Evolutionary conservation across 2,329 filamentous ascomycete species (phyloP), one percentile per base, ranked within the genome.

Genomic region (Raffaelea ambrosiae): DNA sequence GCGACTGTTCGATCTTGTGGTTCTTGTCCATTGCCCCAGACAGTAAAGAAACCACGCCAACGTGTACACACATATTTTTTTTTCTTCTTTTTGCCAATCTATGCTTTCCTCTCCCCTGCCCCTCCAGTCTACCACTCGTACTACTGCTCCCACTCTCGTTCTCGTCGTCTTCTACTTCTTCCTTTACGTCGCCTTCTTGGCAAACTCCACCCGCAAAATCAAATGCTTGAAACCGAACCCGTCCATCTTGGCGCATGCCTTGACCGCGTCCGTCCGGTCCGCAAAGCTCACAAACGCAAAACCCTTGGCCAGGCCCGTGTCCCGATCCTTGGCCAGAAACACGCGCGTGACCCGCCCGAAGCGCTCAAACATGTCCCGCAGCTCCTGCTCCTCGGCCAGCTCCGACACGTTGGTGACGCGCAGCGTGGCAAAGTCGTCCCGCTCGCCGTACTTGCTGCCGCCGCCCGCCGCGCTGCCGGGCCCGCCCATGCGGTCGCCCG

Each of bases 281-380:
- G 85, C 87, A 64, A 93, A 98, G 68, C 88, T 95, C 76, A 98
- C 95, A 68, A 98, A 98, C 22, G 94, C 94, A 66, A 98, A 98
- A 54, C 93, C 93, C 81, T 98, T 98, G 59, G 93, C 93, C 66
- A 91, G 74, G 52, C 89, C 88, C 38, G 93, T 98, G 61, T 98
- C 93, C 65, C 93, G 78, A 73, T 98, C 93, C 78, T 96, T 97
- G 61, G 93, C 93, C 61, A 98, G 71, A 77, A 98, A 98, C 44
- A 98, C 93, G 67, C 93, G 83, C 49, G 91, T 97, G 63, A 98
- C 93, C 58, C 90, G 87, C 63, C 93, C 93, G 66, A 93, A 96
- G 58, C 93, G 83, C 74, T 95, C 90, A 75, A 98, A 98, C 82
- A 98, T 90, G 66, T 95, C 89, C 65, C 93, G 87, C 57, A 98